phyloP scores from a whole-genome alignment of 2,329 filamentous ascomycete species.

The Ceratocystiopsis minuta region DNA sequence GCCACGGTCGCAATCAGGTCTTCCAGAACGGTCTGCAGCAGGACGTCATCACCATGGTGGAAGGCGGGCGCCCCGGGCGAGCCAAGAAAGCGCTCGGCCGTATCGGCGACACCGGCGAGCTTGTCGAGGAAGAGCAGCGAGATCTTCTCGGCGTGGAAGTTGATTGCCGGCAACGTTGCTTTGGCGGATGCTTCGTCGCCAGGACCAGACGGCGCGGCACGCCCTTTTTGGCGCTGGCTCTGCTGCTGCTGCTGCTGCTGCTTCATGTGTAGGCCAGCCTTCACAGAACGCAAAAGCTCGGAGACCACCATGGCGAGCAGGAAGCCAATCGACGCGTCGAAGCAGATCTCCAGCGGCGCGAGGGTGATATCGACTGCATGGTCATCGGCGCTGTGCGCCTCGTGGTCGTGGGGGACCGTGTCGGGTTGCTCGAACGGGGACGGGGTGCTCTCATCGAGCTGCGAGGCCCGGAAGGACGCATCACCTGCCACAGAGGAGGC shows the following conservation, averaged over 20 bases:
- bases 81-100: slow-evolving; percentile 26
- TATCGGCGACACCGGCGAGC: slow-evolving; percentile 33
- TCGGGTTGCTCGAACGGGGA: not conserved
- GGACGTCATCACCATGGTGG: slow-evolving; percentile 24
- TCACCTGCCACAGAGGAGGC: slow-evolving; percentile 1
- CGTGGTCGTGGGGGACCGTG: slow-evolving; percentile 21
- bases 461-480: not conserved
- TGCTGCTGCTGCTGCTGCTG: slow-evolving; percentile 1
- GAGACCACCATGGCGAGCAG: slow-evolving; percentile 32
- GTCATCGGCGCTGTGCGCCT: slow-evolving; percentile 11
- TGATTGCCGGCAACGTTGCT: slow-evolving; percentile 20
- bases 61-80: slow-evolving; percentile 19
- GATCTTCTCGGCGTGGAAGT: slow-evolving; percentile 28
- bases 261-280: slow-evolving; percentile 1
- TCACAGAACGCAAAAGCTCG: slow-evolving; percentile 21
- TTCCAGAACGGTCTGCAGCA: slow-evolving; percentile 31
- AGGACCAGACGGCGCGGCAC: too few relatives aligned
- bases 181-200: not conserved
- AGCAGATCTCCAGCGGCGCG: slow-evolving; percentile 33
- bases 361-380: slow-evolving; percentile 18
- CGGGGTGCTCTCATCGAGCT: slow-evolving; percentile 7
- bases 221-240: too few relatives aligned
- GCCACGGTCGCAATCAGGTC: slow-evolving; percentile 18
- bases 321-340: slow-evolving; percentile 38
- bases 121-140: slow-evolving; percentile 38